phyloP scores from a whole-genome alignment of 2,329 filamentous ascomycete genomes.

The Colletotrichum scovillei region DNA sequence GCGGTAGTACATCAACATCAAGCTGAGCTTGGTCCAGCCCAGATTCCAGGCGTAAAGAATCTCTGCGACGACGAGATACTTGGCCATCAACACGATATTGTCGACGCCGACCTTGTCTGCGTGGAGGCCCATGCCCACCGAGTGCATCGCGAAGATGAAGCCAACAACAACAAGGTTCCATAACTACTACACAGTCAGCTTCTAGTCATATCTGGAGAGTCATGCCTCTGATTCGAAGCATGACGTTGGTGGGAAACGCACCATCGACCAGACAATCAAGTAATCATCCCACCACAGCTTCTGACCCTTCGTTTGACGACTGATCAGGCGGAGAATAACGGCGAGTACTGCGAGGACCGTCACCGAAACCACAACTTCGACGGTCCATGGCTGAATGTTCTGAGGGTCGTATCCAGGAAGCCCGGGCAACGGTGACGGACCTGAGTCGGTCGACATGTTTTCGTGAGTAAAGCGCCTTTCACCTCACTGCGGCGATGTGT shows the following conservation, averaged over 20 bases:
- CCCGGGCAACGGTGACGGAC: conserved; percentile 37
- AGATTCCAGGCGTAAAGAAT: conserved; percentile 60
- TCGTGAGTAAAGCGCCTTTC: background rate
- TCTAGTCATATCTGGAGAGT: background rate
- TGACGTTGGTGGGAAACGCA: conserved; percentile 37
- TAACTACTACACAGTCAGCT: conserved; percentile 38
- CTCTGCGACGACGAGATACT: conserved; percentile 60
- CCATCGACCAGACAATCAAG: conserved; percentile 61
- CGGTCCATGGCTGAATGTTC: conserved; percentile 55
- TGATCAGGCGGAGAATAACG: conserved; percentile 53
- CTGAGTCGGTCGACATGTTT: conserved; percentile 25
- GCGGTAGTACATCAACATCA: conserved; percentile 64
- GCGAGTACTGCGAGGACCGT: conserved; percentile 52
- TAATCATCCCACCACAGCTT: conserved; percentile 63
- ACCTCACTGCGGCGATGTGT: background rate
- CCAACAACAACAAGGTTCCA: conserved; percentile 57
- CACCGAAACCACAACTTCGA: conserved; percentile 52
- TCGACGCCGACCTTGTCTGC: conserved; percentile 49
- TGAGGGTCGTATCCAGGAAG: conserved; percentile 47
- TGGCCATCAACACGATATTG: conserved; percentile 56
- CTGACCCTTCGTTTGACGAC: conserved; percentile 55
- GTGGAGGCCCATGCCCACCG: conserved; percentile 58
- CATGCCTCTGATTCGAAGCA: background rate
- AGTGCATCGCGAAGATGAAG: conserved; percentile 61
- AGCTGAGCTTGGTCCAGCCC: conserved; percentile 60